Base-by-base conservation (phyloP, 2,329 filamentous ascomycete species). In the Curvularia spicifera region DNA sequence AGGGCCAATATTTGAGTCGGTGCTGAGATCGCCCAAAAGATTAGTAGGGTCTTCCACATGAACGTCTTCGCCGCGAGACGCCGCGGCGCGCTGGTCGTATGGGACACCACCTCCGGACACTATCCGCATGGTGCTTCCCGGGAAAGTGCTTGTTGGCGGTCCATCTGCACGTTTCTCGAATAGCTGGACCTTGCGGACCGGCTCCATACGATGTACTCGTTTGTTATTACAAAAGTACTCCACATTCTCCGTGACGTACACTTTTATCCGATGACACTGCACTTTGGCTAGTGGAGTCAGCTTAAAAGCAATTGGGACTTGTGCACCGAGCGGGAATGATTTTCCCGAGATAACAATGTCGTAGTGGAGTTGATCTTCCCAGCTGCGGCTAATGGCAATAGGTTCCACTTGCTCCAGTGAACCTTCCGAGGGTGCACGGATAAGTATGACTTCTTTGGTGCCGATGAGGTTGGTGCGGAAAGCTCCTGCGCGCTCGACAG, bases 311-410 rank as follows among this genome's bases (percentile, higher is more conserved):
- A 97, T 95, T 0, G 93, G 93, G 15, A 97, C 91, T 69, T 91
- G 91, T 39, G 90, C 86, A 15, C 93, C 93, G 20, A 97, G 85
- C 0, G 93, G 91, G 59, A 97, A 97, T 0, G 93, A 96, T 82
- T 97, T 97, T 53, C 93, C 93, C 1, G 93, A 97, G 53, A 97
- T 96, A 73, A 97, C 89, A 67, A 97, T 97, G 70, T 97, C 93
- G 78, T 97, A 97, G 71, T 96, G 92, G 31, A 97, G 82, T 71
- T 97, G 93, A 67, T 97, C 93, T 74, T 97, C 93, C 93, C 93
- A 97, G 61, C 91, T 93, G 20, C 93, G 84, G 64, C 91, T 94
- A 71, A 97, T 97, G 10, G 93, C 94, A 69, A 97, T 97, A 2
- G 93, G 93, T 73, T 97, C 93, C 26, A 93, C 89, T 76, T 92